Percentiles rank a stretch among this genome's conserved stretches.
phyloP scores from a whole-genome alignment of 768 basidiomycete genomes.

The Tylopilus felleus region DNA sequence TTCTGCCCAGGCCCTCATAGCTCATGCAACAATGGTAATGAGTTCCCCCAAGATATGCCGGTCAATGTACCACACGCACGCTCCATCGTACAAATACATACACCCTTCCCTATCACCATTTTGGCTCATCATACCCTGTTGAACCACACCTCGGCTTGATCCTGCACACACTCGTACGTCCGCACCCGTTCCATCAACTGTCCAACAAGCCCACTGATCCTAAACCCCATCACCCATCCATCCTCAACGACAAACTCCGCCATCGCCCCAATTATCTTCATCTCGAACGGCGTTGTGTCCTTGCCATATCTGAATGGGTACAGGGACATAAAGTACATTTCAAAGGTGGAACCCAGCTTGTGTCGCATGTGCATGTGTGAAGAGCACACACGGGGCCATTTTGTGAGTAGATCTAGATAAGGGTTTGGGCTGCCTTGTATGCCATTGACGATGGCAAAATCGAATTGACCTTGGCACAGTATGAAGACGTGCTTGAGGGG shows the following conservation, averaged over 20 bases:
- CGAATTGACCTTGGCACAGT: conserved; percentile 24
- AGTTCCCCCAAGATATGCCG: too few species aligned
- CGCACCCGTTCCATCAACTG: conserved; percentile 22
- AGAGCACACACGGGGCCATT: conserved; percentile 34
- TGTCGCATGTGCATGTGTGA: conserved; percentile 36
- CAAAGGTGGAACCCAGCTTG: conserved; percentile 20
- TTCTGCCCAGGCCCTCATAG: too few species aligned
- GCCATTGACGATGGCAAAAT: conserved; percentile 30
- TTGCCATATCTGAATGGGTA: conserved; percentile 39
- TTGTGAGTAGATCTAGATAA: conserved; percentile 25
- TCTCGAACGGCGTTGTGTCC: conserved; percentile 34
- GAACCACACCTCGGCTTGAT: conserved; percentile 33
- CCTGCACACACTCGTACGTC: conserved; percentile 18
- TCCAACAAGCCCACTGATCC: conserved; percentile 15
- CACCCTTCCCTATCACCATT: too few species aligned
- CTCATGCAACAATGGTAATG: too few species aligned
- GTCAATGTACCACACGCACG: too few species aligned
- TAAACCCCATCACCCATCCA: conserved; percentile 31
- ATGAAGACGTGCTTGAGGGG: conserved; percentile 18
- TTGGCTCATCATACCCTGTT: conserved; percentile 11
- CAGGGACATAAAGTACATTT: conserved; percentile 20
- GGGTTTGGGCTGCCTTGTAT: not conserved
- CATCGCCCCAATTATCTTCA: not conserved
- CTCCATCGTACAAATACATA: too few species aligned
- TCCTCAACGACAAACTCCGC: conserved; percentile 27